Conservation (phyloP, 2,329 filamentous ascomycete genomes). For the Rutstroemia sp. region DNA sequence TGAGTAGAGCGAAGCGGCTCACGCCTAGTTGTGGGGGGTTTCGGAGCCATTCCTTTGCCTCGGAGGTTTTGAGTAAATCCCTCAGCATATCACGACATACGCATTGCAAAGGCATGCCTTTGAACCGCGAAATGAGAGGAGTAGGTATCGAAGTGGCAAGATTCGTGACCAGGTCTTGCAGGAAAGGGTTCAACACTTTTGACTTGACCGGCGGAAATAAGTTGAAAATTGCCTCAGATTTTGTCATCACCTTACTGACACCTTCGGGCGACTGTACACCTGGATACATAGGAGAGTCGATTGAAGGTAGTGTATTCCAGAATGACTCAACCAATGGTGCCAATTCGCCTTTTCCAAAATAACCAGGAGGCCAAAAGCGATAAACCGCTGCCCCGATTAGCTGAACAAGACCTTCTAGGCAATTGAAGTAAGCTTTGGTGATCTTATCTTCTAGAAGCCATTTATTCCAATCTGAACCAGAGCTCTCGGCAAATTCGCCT, state of each 20-base stretch:
- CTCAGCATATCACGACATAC: slow-evolving; percentile 15
- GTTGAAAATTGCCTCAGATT: slow-evolving; percentile 21
- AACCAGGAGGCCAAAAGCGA: slow-evolving; percentile 20
- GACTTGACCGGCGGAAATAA: slow-evolving; percentile 14
- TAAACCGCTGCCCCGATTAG: slow-evolving; percentile 12
- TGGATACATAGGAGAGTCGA: slow-evolving; percentile 16
- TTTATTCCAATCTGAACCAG: slow-evolving; percentile 21
- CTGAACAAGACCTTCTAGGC: slow-evolving; percentile 16
- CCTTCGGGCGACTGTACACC: slow-evolving; percentile 5
- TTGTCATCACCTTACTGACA: slow-evolving; percentile 7
- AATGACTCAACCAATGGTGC: slow-evolving; percentile 15
- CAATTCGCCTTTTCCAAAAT: slow-evolving; percentile 9
- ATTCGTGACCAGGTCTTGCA: slow-evolving; percentile 13
- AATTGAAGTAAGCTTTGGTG: slow-evolving; percentile 22
- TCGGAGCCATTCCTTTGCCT: background rate
- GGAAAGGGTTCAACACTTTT: slow-evolving; percentile 11
- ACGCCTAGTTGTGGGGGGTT: background rate
- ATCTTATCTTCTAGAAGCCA: slow-evolving; percentile 19
- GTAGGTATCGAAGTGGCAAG: slow-evolving; percentile 15
- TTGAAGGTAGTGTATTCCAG: slow-evolving; percentile 18
- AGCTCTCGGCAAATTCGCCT: slow-evolving; percentile 11
- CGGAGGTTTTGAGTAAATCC: slow-evolving; percentile 13
- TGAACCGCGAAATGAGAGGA: slow-evolving; percentile 4
- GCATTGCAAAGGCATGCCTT: slow-evolving; percentile 7
- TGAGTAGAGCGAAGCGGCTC: slow-evolving; percentile 6